Base-by-base conservation (phyloP, 192 early-diverging fungal genomes). In the Coemansia sp. region DNA sequence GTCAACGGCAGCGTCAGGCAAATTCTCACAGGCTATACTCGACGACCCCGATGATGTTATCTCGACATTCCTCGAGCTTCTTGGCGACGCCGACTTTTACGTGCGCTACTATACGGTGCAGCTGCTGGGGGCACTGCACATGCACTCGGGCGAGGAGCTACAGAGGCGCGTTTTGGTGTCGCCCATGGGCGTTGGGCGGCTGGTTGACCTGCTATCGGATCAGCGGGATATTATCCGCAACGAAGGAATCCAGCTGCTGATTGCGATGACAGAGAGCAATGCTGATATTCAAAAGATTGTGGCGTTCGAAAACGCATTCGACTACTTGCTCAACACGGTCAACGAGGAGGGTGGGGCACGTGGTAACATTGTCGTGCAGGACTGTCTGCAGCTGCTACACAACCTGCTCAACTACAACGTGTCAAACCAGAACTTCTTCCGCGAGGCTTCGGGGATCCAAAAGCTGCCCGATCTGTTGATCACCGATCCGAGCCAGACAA, bases 201-300 rank as follows among this genome's bases (percentile, higher is more conserved):
- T 99, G 30, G 95, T 99, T 57, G 95, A 96, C 68, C 75, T 99
- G 42, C 80, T 99, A 53, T 91, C 95, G 43, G 94, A 97, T 61
- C 83, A 83, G 47, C 86, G 92, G 42, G 97, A 99, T 47, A 93
- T 95, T 69, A 93, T 99, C 52, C 85, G 97, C 58, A 99, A 96
- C 80, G 95, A 97, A 85, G 92, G 92, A 8, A 80, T 99, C 10
- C 73, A 96, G 59, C 71, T 99, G 23, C 60, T 99, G 64, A 96
- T 96, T 53, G 83, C 91, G 0, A 82, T 99, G 43, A 95, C 95
- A n/a, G 83, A 90, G 50, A 85, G 80, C 41, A 95, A 96, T 71
- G 90, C 93, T 10, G 95, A 98, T 54, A 90, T 99, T 22, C 97
- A 99, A 80, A 98, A 99, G 81, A 93, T 99, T 59, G 91, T 99